phyloP scores from a whole-genome alignment of 2,329 filamentous ascomycete species.

The Lasiodiplodia citricola region DNA sequence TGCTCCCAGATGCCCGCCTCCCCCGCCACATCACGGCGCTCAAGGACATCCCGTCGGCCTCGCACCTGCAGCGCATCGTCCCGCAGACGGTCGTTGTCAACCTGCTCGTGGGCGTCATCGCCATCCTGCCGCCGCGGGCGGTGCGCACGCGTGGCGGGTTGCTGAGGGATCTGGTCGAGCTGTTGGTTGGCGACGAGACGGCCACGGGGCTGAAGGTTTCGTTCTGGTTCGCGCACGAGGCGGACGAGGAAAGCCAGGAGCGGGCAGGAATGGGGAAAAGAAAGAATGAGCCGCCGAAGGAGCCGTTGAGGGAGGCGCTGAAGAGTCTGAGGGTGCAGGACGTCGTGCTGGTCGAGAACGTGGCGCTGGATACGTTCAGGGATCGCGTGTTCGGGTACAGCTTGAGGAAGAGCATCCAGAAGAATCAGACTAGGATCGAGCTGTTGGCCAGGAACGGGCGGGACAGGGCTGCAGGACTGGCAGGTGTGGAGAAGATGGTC shows the following conservation, averaged over 20 bases:
- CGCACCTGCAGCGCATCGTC: conserved; percentile 67
- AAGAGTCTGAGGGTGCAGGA: conserved; percentile 68
- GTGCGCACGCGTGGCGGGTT: conserved; percentile 58
- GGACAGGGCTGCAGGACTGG: conserved; percentile 53
- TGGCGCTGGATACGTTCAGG: conserved; percentile 77
- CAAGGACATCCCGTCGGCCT: conserved; percentile 70
- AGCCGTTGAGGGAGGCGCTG: conserved; percentile 6
- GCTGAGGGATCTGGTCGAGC: conserved; percentile 70
- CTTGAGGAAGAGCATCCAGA: conserved; percentile 72
- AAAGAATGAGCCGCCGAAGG: neutral
- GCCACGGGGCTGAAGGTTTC: conserved; percentile 79
- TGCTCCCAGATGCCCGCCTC: conserved; percentile 35
- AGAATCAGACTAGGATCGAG: conserved; percentile 67
- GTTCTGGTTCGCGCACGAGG: conserved; percentile 71
- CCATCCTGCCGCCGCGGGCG: conserved; percentile 74
- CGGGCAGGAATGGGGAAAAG: neutral
- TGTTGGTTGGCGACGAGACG: conserved; percentile 86
- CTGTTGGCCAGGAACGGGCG: conserved; percentile 65
- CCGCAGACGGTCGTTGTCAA: conserved; percentile 66
- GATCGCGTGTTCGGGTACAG: conserved; percentile 85
- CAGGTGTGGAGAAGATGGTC: conserved; percentile 62
- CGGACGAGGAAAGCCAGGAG: neutral
- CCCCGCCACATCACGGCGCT: conserved; percentile 65
- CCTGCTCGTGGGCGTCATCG: conserved; percentile 81
- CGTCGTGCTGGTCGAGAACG: conserved; percentile 77